Base-by-base conservation (phyloP, 2,329 filamentous ascomycete genomes). In the Onygena corvina region DNA sequence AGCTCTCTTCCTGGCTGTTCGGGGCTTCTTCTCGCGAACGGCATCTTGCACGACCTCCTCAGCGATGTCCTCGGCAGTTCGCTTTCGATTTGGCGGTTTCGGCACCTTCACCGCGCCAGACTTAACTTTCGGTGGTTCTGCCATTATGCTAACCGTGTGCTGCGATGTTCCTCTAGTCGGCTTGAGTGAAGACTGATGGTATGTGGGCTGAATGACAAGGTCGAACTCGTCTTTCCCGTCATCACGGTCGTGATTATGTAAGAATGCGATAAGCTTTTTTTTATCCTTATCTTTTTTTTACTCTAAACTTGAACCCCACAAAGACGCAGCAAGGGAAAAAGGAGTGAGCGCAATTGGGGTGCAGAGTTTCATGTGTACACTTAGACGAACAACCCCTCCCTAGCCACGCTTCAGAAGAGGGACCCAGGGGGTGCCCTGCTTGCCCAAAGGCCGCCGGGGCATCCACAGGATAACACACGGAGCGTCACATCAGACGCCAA, bases 1-100 rank as follows among this genome's bases (percentile, higher is more conserved):
- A 49, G 68, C 66, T 12, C 67, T 65, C 54, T 61, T 61, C 51
- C 58, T 63, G 36, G 65, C 60, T 7, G 57, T 52, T 12, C 63
- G 62, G 18, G 57, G 58, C 36, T 55, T 59, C 51, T 55, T 63
- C 40, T 55, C 40, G 23, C 54, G 58, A 29, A 53, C 53, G 1
- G 54, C 25, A 20, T 58, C 57, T 23, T 49, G 54, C 18, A 54
- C 58, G 12, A 50, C 47, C 20, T 62, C 61, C 7, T 56, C 57
- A 30, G 55, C 57, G 8, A 49, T 53, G 7, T 59, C 60, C 7
- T 59, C 52, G 16, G 61, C 55, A 11, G 54, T 50, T 30, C 46
- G 31, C 20, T 27, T 31, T 27, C 23, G 46, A 55, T 21, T 55
- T 52, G 0, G 53, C 25, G 23, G 12, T 16, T 30, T 46, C 18